Base-by-base conservation (phyloP, 192 early-diverging fungal genomes). In the Mortierella hygrophila region DNA sequence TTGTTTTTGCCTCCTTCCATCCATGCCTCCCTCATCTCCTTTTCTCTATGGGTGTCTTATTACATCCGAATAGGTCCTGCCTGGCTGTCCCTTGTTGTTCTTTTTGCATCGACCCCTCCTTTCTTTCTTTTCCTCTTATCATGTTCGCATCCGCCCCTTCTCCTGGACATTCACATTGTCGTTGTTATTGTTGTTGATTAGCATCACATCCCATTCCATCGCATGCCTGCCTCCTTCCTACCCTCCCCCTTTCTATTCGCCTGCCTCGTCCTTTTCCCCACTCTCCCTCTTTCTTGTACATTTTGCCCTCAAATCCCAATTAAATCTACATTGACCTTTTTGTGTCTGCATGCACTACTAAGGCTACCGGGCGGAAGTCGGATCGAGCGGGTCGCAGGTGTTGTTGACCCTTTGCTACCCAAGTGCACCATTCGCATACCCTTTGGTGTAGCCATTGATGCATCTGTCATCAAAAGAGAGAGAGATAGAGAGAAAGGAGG, bases 101-200 rank as follows among this genome's bases (percentile, higher is more conserved):
- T 26, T 32, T 65, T 57, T 57, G 55, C 60, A 65, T 26, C 55
- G 23, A 10, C 55, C 55, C 55, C n/a, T 57, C n/a, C 55, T 26
- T 26, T 10, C 55, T 23, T 26, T 26, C 8, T 18, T 57, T 57
- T 10, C 23, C n/a, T 55, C 55, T 23, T 32, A 9, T 32, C 60
- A 3, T 29, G 5, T 32, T n/a, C 60, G 1, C 26, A 2, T 65
- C n/a, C 29, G 60, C 32, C n/a, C 60, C 29, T 65, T 65, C 60
- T 65, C 60, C 60, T 65, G 60, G 11, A 65, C 60, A 65, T 65
- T 65, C 60, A 32, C 60, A 29, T 65, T 65, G 60, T 65, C 35
- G 29, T 65, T 29, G 11, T 57, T 57, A 52, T 52, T 20, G 49
- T 46, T 23, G 16, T 65, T 65, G 60, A 65, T 32, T 65, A 32